Evolutionary conservation across 129 eudicot genomes (phyloP).

Genomic region (Tanacetum coccineum): DNA sequence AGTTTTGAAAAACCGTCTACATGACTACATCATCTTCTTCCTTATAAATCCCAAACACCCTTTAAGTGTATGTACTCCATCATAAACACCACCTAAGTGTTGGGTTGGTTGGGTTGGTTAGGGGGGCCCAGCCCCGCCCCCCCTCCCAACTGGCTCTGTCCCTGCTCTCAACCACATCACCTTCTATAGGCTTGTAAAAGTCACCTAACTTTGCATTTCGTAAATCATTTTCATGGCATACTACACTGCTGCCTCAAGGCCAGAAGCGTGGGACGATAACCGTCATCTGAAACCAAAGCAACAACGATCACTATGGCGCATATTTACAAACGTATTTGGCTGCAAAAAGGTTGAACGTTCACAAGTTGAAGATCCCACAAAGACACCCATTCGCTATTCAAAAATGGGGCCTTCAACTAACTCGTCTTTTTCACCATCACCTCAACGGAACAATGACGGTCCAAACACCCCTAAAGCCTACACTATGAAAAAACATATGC

Average conservation of each 20-base stretch:
- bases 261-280: constrained; percentile 15
- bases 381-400: constrained; percentile 25
- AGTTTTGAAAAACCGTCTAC: too few species aligned
- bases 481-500: too few species aligned
- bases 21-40: too few species aligned
- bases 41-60: too few species aligned
- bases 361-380: constrained; percentile 28
- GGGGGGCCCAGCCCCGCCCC: too few species aligned
- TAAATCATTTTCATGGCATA: constrained; percentile 28
- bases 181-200: constrained; percentile 4
- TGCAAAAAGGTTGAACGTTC: constrained; percentile 31
- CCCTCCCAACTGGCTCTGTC: too few species aligned
- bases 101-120: too few species aligned
- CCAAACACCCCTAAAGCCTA: too few species aligned
- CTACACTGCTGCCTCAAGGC: constrained; percentile 21
- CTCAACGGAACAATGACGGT: too few species aligned
- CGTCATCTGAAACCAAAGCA: constrained; percentile 16
- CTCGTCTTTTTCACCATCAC: constrained; percentile 29
- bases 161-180: constrained; percentile 30
- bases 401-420: constrained; percentile 24
- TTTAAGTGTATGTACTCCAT: too few species aligned
- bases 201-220: constrained; percentile 9
- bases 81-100: too few species aligned
- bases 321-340: constrained; percentile 29
- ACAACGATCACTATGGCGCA: constrained; percentile 29